These are phyloP conservation scores for Leccinum variicolor DNA, from an alignment of 768 basidiomycete genomes.

Conservation along the genomic window DNA sequence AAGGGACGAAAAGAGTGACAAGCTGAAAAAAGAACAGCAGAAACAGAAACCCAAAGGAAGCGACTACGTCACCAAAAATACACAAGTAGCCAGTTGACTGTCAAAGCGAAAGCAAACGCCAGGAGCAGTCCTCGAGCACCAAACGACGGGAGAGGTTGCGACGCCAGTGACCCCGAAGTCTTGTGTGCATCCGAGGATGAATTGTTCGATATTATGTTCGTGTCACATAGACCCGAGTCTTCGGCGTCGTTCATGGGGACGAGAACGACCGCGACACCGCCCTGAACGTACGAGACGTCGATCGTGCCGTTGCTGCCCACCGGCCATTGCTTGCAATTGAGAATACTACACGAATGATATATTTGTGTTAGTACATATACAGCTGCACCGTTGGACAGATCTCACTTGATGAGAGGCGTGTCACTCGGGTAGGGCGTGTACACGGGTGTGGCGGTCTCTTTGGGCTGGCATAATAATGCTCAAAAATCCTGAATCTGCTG, in stretches of 20 bases:
- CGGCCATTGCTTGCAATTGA: conserved; percentile 64
- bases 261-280: conserved; percentile 48
- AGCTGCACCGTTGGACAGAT: not conserved
- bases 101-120: not conserved
- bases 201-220: not conserved
- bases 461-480: conserved; percentile 34
- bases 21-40: not conserved
- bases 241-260: conserved; percentile 33
- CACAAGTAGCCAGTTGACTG: not conserved
- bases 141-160: not conserved
- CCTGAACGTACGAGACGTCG: conserved; percentile 57
- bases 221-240: conserved; percentile 38
- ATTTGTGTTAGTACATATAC: not conserved
- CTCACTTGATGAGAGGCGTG: conserved; percentile 58
- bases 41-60: not conserved
- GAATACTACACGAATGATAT: conserved; percentile 38
- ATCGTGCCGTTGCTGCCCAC: conserved; percentile 66
- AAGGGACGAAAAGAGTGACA: not conserved
- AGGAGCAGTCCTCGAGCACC: not conserved
- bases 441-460: conserved; percentile 53
- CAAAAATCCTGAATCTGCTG: not conserved
- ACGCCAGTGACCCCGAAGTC: not conserved
- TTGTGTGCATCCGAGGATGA: not conserved
- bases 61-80: not conserved
- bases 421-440: conserved; percentile 49